Conservation (phyloP, 208 protist species). For the Leishmania martiniquensis region DNA sequence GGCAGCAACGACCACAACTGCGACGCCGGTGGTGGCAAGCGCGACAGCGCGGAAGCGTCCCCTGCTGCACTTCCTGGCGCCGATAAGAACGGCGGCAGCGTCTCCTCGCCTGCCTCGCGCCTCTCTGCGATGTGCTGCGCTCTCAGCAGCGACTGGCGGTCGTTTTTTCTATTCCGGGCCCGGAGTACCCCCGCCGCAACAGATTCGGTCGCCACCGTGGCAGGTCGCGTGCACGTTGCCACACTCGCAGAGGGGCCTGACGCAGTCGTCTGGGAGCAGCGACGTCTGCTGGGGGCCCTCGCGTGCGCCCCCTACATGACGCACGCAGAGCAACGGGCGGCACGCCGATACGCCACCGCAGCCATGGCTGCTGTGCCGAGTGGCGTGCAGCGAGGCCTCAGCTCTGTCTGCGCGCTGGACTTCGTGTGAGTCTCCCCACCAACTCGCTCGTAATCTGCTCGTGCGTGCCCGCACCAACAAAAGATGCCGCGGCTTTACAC, state of each 20-base stretch:
- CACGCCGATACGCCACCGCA: background rate
- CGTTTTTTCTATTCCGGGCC: background rate
- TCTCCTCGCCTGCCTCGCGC: background rate
- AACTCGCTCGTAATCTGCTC: background rate
- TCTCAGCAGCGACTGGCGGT: constrained; percentile 5
- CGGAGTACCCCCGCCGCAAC: background rate
- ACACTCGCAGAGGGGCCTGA: background rate
- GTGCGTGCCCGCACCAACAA: background rate
- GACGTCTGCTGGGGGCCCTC: background rate
- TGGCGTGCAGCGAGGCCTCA: background rate
- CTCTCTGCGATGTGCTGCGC: background rate
- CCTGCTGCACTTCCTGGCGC: background rate
- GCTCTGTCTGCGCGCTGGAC: constrained; percentile 4
- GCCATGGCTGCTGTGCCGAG: background rate
- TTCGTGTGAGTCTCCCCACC: background rate
- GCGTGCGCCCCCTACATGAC: constrained; percentile 4
- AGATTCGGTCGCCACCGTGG: background rate
- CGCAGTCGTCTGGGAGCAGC: background rate
- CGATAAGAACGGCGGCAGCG: too few relatives aligned
- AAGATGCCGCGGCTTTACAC: background rate
- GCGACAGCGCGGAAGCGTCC: background rate
- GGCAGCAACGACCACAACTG: background rate
- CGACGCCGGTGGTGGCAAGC: background rate
- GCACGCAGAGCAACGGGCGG: constrained; percentile 6
- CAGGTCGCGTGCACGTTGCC: background rate